Evolutionary conservation across 1,139 yeast species (phyloP), one percentile per base, ranked within the genome.

Genomic region (Candida freyschussii): DNA sequence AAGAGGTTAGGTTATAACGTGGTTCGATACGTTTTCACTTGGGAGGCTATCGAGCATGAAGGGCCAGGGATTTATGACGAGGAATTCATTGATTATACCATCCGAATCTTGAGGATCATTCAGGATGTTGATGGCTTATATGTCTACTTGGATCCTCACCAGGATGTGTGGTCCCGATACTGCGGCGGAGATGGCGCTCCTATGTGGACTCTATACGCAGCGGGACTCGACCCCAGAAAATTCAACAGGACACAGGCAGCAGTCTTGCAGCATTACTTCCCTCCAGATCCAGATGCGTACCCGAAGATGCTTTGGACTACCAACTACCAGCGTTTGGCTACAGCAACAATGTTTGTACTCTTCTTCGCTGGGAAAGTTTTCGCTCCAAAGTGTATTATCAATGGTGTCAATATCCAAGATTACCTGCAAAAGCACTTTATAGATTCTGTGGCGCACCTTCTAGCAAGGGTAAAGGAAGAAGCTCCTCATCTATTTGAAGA

Each of bases 171-270:
- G 97, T 81, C 94, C 6, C 64, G 96, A 32, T 84, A 67, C 53
- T 67, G 78, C 13, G 96, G 97, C n/a, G 97, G 97, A 2, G 79
- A 89, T 38, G 97, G 97, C 13, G 95, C 96, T 6, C 96, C 97
- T 0, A 50, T 85, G 57, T 89, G 97, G 97, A 87, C 96, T 0
- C 60, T 86, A n/a, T 80, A 83, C 50, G 93, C 95, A n/a, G 95
- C 93, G 4, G 96, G 96, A 1, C 62, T 89, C 33, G 76, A 89
- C 34, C 96, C 96, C 0, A 62, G 57, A 16, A 59, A 72, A n/a
- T 84, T 89, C 50, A 57, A 68, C 1, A 63, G 43, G 1, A 81
- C 89, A 0, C 81, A 79, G 41, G 93, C 94, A 1, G 86, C 94
- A 0, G 60, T 84, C 11, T 52, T 83, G n/a, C 94, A 84, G 49